phyloP scores from a whole-genome alignment of 345 rosid genomes.

The Kernera saxatilis region DNA sequence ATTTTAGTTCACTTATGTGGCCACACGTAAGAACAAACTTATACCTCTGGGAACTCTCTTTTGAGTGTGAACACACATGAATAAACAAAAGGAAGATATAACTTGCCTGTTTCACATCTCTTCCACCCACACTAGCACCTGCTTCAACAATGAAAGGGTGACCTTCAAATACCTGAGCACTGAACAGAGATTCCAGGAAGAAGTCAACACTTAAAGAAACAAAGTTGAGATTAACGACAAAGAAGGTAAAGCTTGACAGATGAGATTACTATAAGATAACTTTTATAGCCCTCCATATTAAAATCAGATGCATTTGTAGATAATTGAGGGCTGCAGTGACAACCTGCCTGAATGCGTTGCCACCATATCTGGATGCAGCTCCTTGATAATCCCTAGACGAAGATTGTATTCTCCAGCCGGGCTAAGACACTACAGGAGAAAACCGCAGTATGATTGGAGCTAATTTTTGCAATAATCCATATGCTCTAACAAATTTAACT shows the following conservation, averaged over 20 bases:
- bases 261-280: background rate
- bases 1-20: background rate
- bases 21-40: background rate
- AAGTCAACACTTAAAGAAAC: conserved; percentile 3
- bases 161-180: conserved; percentile 98
- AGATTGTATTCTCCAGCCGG: conserved; percentile 99
- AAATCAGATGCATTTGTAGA: background rate
- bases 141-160: conserved; percentile 99
- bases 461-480: background rate
- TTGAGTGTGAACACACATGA: background rate
- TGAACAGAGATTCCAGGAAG: conserved; percentile 33
- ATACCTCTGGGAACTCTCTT: background rate
- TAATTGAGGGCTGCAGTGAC: conserved; percentile 26
- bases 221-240: background rate
- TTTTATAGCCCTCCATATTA: background rate
- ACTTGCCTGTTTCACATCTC: conserved; percentile 87
- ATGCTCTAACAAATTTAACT: background rate
- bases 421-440: conserved; percentile 71
- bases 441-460: background rate
- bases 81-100: background rate
- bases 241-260: background rate
- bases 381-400: conserved; percentile 95
- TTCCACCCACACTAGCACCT: conserved; percentile 94
- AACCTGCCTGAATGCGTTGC: conserved; percentile 98
- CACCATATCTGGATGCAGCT: conserved; percentile 97